phyloP scores from a whole-genome alignment of 108 stramenopile species.

The Poteriospumella lacustris region DNA sequence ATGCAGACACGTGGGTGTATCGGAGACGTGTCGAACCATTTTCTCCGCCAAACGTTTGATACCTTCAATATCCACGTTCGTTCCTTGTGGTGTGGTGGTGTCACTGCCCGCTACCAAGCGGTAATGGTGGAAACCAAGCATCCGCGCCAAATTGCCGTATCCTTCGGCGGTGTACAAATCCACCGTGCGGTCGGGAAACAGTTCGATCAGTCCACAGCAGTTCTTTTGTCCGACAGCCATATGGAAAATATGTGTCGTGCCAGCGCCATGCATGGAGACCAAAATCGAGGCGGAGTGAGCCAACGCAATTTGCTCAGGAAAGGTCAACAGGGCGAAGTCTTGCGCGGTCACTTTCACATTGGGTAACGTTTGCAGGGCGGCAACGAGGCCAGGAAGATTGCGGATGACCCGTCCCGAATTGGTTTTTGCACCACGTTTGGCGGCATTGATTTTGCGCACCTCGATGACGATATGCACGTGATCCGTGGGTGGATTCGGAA shows the following conservation, averaged over 20 bases:
- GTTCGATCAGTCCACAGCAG: slow-evolving; percentile 26
- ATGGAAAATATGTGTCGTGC: slow-evolving; percentile 31
- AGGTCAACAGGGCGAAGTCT: background rate
- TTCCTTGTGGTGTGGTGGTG: background rate
- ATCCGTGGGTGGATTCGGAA: slow-evolving; percentile 8
- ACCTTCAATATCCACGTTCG: background rate
- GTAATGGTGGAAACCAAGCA: background rate
- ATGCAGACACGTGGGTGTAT: slow-evolving; percentile 16
- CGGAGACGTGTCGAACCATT: background rate
- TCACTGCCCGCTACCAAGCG: background rate
- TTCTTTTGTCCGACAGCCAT: slow-evolving; percentile 7
- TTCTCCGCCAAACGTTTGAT: background rate
- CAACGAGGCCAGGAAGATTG: background rate
- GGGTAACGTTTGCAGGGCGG: background rate
- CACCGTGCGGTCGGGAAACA: background rate
- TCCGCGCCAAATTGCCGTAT: slow-evolving; percentile 25
- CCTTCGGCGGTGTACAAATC: background rate
- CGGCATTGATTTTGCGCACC: background rate
- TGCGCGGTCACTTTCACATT: slow-evolving; percentile 15
- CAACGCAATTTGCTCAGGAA: slow-evolving; percentile 1
- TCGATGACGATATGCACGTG: slow-evolving; percentile 16
- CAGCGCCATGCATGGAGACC: slow-evolving; percentile 25
- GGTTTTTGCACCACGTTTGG: slow-evolving; percentile 1
- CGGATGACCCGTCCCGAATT: background rate
- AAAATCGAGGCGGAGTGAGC: background rate